phyloP scores from a whole-genome alignment of 164 flowering plant genomes.

The Houttuynia cordata region DNA sequence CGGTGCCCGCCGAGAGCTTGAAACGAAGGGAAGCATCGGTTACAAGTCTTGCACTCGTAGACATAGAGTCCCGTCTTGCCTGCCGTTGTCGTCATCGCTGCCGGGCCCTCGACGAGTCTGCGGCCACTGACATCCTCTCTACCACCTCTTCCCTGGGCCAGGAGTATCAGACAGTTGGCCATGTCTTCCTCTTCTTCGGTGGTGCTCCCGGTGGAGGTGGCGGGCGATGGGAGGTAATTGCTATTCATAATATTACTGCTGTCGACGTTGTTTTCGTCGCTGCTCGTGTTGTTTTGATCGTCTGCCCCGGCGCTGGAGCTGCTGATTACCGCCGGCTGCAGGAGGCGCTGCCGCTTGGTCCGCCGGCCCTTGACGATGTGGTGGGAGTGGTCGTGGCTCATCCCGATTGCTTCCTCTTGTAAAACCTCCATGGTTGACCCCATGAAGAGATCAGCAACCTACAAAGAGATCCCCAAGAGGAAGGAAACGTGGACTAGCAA shows the following conservation, averaged over 20 bases:
- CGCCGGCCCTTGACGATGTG: slow-evolving; percentile 31
- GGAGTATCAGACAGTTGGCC: slow-evolving; percentile 50
- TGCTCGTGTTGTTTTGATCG: background rate
- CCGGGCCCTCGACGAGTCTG: slow-evolving; percentile 10
- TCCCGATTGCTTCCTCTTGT: slow-evolving; percentile 22
- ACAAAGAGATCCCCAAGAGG: background rate
- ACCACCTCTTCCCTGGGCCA: slow-evolving; percentile 28
- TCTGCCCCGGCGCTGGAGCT: slow-evolving; percentile 12
- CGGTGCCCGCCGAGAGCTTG: slow-evolving; percentile 67
- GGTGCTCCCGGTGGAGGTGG: slow-evolving; percentile 14
- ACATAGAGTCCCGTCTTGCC: slow-evolving; percentile 23
- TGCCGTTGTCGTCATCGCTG: slow-evolving; percentile 1
- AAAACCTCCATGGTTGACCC: slow-evolving; percentile 8
- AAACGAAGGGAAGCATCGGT: slow-evolving; percentile 41
- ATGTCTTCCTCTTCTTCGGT: slow-evolving; percentile 46
- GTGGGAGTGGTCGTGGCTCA: slow-evolving; percentile 5
- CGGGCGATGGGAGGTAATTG: slow-evolving; percentile 5
- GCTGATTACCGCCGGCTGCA: slow-evolving; percentile 12
- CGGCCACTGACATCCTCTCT: slow-evolving; percentile 11
- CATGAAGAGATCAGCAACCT: background rate
- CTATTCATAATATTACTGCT: background rate
- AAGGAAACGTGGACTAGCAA: background rate
- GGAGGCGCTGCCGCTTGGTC: slow-evolving; percentile 37
- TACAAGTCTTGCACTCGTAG: slow-evolving; percentile 58
- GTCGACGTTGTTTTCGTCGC: background rate